Conservation (phyloP, 2,329 filamentous ascomycete genomes). For the Penicillium corylophilum region DNA sequence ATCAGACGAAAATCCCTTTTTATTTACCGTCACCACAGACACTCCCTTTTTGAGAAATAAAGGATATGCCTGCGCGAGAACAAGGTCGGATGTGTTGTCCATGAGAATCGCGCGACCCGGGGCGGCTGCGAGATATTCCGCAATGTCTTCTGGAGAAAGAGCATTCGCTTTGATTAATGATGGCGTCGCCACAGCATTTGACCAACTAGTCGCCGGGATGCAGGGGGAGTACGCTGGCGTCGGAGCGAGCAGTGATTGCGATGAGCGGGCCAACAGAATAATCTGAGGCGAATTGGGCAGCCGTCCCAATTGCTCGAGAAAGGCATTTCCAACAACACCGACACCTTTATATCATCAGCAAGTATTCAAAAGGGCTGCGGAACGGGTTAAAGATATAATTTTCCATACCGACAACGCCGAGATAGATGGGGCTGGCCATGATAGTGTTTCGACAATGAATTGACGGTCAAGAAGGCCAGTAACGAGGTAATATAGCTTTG, state of each 20-base stretch:
- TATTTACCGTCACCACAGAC: conserved; percentile 94
- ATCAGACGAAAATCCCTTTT: conserved; percentile 90
- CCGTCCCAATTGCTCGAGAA: conserved; percentile 75
- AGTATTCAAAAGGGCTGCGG: not conserved
- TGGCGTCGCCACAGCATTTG: conserved; percentile 59
- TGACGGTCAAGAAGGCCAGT: too few relatives aligned
- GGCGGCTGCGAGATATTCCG: conserved; percentile 72
- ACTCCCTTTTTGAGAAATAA: conserved; percentile 75
- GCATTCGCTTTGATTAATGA: conserved; percentile 49
- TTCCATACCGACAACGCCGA: conserved; percentile 41
- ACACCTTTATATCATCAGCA: conserved; percentile 53
- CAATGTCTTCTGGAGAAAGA: conserved; percentile 67
- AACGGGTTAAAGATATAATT: not conserved
- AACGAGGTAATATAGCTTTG: too few relatives aligned
- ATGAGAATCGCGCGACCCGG: conserved; percentile 78
- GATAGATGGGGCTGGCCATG: conserved; percentile 36
- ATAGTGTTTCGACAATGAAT: not conserved
- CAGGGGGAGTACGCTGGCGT: conserved; percentile 65
- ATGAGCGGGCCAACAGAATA: conserved; percentile 80
- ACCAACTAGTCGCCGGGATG: conserved; percentile 57
- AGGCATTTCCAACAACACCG: conserved; percentile 87
- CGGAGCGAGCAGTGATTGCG: conserved; percentile 72
- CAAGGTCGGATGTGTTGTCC: conserved; percentile 91
- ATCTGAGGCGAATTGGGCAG: conserved; percentile 70
- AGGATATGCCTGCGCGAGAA: conserved; percentile 79